Percentiles rank a stretch among this genome's conserved stretches.
Conservation (phyloP, 192 early-diverging fungal genomes). For the Umbelopsis ramanniana region DNA sequence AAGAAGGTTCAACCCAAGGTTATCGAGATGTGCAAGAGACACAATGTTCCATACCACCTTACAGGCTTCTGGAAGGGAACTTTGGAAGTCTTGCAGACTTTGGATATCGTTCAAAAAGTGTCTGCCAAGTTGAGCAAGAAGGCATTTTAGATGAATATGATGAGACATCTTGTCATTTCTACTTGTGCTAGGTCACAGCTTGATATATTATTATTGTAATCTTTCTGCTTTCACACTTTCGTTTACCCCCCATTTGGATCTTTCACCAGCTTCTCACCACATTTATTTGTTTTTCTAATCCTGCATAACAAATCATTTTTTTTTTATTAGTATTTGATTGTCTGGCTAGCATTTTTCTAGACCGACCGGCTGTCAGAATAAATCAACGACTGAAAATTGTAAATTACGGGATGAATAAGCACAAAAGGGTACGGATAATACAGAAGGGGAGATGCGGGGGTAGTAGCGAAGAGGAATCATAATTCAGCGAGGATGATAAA, state of each 20-base stretch:
- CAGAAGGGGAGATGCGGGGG: too few species aligned
- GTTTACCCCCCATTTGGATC: neutral
- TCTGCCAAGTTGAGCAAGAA: conserved; percentile 38
- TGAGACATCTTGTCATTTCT: neutral
- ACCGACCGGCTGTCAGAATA: neutral
- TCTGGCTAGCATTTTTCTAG: neutral
- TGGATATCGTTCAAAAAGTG: conserved; percentile 36
- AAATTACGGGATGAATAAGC: neutral
- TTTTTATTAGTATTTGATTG: neutral
- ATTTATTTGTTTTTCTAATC: neutral
- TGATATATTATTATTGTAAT: conserved; percentile 22
- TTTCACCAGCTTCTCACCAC: neutral
- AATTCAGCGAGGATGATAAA: too few species aligned
- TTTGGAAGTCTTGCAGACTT: conserved; percentile 37
- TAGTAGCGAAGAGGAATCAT: too few species aligned
- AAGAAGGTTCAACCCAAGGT: conserved; percentile 65
- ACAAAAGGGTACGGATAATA: too few species aligned
- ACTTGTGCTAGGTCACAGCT: neutral
- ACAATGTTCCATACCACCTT: conserved; percentile 65
- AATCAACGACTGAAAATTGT: neutral
- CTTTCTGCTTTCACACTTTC: conserved; percentile 1
- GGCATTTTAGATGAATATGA: conserved; percentile 26
- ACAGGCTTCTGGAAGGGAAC: conserved; percentile 54
- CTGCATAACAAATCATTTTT: conserved; percentile 2
- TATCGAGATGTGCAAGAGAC: conserved; percentile 67